phyloP scores from a whole-genome alignment of 2,329 filamentous ascomycete species.

The Neonectria neomacrospora region DNA sequence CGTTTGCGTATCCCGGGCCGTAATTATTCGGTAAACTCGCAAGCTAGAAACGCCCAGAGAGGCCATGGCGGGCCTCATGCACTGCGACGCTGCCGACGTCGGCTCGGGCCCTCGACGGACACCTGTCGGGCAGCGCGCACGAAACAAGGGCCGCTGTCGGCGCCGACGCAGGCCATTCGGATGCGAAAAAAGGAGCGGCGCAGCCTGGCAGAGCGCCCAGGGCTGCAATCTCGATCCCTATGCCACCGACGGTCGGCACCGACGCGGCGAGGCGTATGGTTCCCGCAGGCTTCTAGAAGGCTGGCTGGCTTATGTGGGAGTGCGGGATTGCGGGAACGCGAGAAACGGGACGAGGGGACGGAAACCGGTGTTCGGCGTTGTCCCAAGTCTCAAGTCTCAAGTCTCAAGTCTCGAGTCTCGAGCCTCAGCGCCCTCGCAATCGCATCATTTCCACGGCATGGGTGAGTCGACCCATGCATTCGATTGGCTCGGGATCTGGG shows the following conservation, averaged over 20 bases:
- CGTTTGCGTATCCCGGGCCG: neutral
- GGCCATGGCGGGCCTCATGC: too few species aligned
- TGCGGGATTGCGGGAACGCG: neutral
- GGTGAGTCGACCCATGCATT: conserved; percentile 4
- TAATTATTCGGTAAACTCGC: neutral
- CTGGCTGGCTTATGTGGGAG: conserved; percentile 12
- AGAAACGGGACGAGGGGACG: neutral
- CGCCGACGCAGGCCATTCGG: conserved; percentile 34
- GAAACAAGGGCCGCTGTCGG: conserved; percentile 29
- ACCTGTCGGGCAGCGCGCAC: conserved; percentile 2
- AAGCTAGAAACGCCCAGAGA: neutral
- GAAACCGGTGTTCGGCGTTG: conserved; percentile 28
- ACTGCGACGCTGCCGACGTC: conserved; percentile 6
- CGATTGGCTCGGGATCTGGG: conserved; percentile 26
- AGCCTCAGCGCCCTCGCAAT: too few species aligned
- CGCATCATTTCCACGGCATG: neutral
- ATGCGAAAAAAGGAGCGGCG: conserved; percentile 30
- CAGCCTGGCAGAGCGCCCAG: neutral
- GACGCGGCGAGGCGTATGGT: conserved; percentile 29
- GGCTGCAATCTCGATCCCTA: conserved; percentile 13
- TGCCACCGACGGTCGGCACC: conserved; percentile 32
- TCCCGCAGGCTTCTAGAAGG: conserved; percentile 42
- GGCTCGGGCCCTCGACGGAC: conserved; percentile 16
- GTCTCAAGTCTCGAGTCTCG: too few species aligned
- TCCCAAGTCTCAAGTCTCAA: too few species aligned